Conservation (phyloP, 1,284 basidiomycete species). For the Pseudozyma thailandica region DNA sequence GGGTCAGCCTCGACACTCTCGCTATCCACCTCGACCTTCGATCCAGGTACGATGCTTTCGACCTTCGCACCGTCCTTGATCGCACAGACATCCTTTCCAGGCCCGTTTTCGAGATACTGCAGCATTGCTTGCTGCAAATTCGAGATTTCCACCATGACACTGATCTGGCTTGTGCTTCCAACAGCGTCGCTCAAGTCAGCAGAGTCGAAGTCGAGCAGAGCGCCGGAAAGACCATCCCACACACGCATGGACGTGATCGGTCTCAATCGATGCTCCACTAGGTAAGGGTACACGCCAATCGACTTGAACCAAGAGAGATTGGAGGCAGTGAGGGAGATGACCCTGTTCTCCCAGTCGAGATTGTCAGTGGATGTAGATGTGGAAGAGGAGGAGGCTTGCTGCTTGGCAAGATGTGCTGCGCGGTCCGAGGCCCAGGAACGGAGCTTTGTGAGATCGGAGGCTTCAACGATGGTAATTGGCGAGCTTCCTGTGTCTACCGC, state of each 20-base stretch:
- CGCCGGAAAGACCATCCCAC: constrained; percentile 65
- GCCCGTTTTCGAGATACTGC: constrained; percentile 43
- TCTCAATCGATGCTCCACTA: constrained; percentile 51
- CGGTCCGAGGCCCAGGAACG: constrained; percentile 44
- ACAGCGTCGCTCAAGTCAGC: constrained; percentile 15
- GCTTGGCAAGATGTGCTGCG: constrained; percentile 12
- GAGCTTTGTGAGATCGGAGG: constrained; percentile 47
- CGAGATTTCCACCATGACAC: constrained; percentile 63
- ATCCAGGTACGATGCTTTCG: constrained; percentile 71
- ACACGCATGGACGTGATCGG: constrained; percentile 61
- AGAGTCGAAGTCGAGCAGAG: constrained; percentile 60
- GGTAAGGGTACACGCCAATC: constrained; percentile 56
- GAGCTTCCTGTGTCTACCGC: background rate
- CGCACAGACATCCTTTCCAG: constrained; percentile 60
- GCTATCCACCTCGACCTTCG: constrained; percentile 45
- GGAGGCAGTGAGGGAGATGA: constrained; percentile 62
- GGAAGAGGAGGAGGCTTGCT: constrained; percentile 16
- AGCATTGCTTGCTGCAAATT: constrained; percentile 67
- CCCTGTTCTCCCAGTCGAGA: constrained; percentile 64
- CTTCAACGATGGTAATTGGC: constrained; percentile 58
- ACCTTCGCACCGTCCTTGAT: constrained; percentile 79
- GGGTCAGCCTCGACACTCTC: constrained; percentile 62
- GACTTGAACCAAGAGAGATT: constrained; percentile 62
- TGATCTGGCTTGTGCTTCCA: constrained; percentile 38
- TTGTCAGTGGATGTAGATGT: constrained; percentile 20